Evolutionary conservation across 2,329 filamentous ascomycete species (phyloP).

Genomic region (Amylocarpus encephaloides): DNA sequence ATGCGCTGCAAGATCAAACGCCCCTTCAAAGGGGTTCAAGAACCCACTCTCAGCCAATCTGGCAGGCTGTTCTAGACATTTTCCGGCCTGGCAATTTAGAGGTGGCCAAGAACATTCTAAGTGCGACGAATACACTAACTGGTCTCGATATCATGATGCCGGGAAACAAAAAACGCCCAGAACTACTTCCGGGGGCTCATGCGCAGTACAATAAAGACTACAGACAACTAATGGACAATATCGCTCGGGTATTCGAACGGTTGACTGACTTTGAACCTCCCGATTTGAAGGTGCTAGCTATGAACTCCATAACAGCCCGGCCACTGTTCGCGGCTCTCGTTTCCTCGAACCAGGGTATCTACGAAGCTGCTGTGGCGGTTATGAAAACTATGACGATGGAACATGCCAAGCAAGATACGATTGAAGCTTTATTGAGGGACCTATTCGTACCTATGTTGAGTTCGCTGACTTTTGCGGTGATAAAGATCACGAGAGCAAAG

Average conservation of each 20-base stretch:
- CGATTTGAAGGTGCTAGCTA: slow-evolving; percentile 64
- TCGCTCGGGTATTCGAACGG: slow-evolving; percentile 70
- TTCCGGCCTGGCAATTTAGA: slow-evolving; percentile 61
- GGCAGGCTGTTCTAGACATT: slow-evolving; percentile 67
- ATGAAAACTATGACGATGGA: slow-evolving; percentile 77
- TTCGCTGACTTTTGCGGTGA: slow-evolving; percentile 39
- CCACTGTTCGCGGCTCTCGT: slow-evolving; percentile 74
- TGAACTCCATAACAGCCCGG: slow-evolving; percentile 60
- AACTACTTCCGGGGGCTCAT: slow-evolving; percentile 49
- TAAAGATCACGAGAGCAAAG: slow-evolving; percentile 37
- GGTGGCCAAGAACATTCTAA: slow-evolving; percentile 67
- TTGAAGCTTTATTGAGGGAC: slow-evolving; percentile 41
- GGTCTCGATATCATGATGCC: slow-evolving; percentile 64
- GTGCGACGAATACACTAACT: slow-evolving; percentile 54
- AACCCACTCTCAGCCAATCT: slow-evolving; percentile 68
- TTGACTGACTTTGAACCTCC: slow-evolving; percentile 68
- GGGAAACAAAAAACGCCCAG: slow-evolving; percentile 22
- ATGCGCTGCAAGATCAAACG: slow-evolving; percentile 54
- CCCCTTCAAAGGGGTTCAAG: slow-evolving; percentile 61
- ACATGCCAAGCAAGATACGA: slow-evolving; percentile 43
- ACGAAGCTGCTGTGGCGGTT: slow-evolving; percentile 72
- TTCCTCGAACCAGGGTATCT: slow-evolving; percentile 71
- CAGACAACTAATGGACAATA: slow-evolving; percentile 50
- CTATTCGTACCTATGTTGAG: slow-evolving; percentile 40
- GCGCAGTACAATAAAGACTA: slow-evolving; percentile 74